Evolutionary conservation across 2,329 filamentous ascomycete genomes (phyloP).

Genomic region (Cladophialophora immunda): DNA sequence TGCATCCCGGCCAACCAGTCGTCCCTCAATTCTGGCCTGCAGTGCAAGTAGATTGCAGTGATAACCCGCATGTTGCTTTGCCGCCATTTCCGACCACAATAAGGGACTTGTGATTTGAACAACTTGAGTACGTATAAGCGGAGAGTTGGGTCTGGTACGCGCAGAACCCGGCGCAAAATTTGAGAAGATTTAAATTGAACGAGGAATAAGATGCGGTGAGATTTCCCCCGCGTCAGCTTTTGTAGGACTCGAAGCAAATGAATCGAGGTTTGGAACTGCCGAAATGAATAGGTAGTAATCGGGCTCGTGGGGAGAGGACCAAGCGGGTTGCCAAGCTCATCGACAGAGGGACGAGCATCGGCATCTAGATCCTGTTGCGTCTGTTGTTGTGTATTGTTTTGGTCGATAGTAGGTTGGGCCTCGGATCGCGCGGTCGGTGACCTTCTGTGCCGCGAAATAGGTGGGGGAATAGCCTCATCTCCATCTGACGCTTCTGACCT

Average conservation of each 20-base stretch:
- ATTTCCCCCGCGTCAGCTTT: slow-evolving; percentile 95
- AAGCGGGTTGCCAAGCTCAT: slow-evolving; percentile 84
- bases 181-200: slow-evolving; percentile 95
- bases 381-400: slow-evolving; percentile 40
- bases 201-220: slow-evolving; percentile 90
- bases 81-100: slow-evolving; percentile 97
- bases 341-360: slow-evolving; percentile 65
- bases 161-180: slow-evolving; percentile 89
- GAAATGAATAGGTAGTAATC: slow-evolving; percentile 89
- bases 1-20: slow-evolving; percentile 60
- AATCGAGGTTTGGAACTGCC: slow-evolving; percentile 94
- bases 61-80: slow-evolving; percentile 99
- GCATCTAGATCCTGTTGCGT: slow-evolving; percentile 30
- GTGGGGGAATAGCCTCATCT: slow-evolving; percentile 82
- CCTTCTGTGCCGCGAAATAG: slow-evolving; percentile 72
- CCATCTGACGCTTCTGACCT: slow-evolving; percentile 46
- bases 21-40: slow-evolving; percentile 88
- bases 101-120: slow-evolving; percentile 98
- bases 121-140: slow-evolving; percentile 95
- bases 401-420: slow-evolving; percentile 42
- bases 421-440: slow-evolving; percentile 49
- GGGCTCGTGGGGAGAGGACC: slow-evolving; percentile 73
- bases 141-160: slow-evolving; percentile 85
- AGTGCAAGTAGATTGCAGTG: slow-evolving; percentile 94
- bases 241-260: slow-evolving; percentile 97